Evolutionary conservation across 2,329 filamentous ascomycete genomes (phyloP).

Genomic region (Thelonectria olida): DNA sequence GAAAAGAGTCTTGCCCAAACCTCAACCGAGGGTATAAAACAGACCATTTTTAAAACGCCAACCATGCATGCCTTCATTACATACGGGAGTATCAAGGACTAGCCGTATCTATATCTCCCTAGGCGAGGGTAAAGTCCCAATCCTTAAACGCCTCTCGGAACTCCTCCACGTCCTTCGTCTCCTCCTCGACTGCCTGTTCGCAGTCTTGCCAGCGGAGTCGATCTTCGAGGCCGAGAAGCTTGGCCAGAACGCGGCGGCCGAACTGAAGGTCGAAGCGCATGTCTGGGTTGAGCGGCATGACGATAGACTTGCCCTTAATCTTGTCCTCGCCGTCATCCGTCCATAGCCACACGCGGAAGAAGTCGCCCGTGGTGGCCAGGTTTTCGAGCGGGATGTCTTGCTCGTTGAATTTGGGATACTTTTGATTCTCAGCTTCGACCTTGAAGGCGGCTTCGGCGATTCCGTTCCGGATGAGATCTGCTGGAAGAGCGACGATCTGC

Average conservation of each 20-base stretch:
- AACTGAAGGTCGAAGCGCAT: slow-evolving; percentile 92
- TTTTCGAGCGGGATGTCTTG: slow-evolving; percentile 61
- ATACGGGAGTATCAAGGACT: slow-evolving; percentile 19
- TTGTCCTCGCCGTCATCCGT: slow-evolving; percentile 61
- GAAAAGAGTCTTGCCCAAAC: not conserved
- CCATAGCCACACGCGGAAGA: slow-evolving; percentile 87
- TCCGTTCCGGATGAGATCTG: slow-evolving; percentile 73
- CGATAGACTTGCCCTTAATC: slow-evolving; percentile 70
- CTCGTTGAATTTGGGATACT: slow-evolving; percentile 61
- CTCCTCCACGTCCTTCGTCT: slow-evolving; percentile 77
- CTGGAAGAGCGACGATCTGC: slow-evolving; percentile 86
- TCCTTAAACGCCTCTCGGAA: slow-evolving; percentile 85
- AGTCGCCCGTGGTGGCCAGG: slow-evolving; percentile 66
- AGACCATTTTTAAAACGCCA: slow-evolving; percentile 30
- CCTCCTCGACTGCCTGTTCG: slow-evolving; percentile 78
- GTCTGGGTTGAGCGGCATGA: slow-evolving; percentile 76
- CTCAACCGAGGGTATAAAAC: not conserved
- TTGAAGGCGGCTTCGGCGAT: slow-evolving; percentile 90
- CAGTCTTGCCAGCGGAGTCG: slow-evolving; percentile 89
- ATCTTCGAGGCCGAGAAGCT: slow-evolving; percentile 81
- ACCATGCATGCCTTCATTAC: slow-evolving; percentile 21
- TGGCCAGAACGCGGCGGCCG: slow-evolving; percentile 85
- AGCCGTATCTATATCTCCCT: slow-evolving; percentile 28
- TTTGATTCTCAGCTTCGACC: slow-evolving; percentile 82
- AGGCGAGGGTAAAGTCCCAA: slow-evolving; percentile 79